Base-by-base conservation (phyloP, 2,329 filamentous ascomycete genomes). In the Apiospora arundinis region DNA sequence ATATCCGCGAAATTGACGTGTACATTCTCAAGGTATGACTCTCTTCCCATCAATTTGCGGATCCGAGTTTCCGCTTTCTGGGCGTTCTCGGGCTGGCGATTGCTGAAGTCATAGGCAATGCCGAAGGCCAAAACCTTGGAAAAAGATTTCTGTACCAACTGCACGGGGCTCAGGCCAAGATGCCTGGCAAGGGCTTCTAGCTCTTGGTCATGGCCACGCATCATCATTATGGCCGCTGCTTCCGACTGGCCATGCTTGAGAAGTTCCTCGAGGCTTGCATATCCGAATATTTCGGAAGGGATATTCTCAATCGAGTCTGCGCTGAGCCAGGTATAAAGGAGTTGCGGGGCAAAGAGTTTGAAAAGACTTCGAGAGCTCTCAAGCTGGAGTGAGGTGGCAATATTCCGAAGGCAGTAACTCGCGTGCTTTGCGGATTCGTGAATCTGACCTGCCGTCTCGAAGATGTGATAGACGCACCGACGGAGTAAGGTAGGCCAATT, bases 261-360 rank as follows among this genome's bases (percentile, higher is more conserved):
- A 69, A 99, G 87, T 5, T 93, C 91, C 23, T 85, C 80, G 1
- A 98, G 86, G 21, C 83, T 89, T 0, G 82, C 72, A 78, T 97
- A 99, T 0, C 91, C 92, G 80, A 99, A 99, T 1, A 96, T 93
- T n/a, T 87, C 84, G 77, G 89, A 97, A 0, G 96, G 95, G 67
- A 99, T 93, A 4, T 90, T 86, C n/a, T 88, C 85, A 9, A 97
- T 84, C 1, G 84, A 82, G 72, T 92, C 88, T 0, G 83, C 83
- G 73, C 94, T 90, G 4, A 97, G 88, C 95, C 95, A 99, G 0
- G 95, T 97, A 78, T 94, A 97, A 3, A 98, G 84, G 8, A 99
- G 86, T 77, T 99, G 96, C 2, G 95, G 91, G 8, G 94, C 91
- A 78, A 98, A 99, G 0, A 98, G 85, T 7, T 85, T 85, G 78